Percentiles rank a stretch among this genome's conserved stretches.
These are phyloP conservation scores for Leersia perrieri DNA, from an alignment of 176 grass and related monocot species.

Conservation along the genomic window DNA sequence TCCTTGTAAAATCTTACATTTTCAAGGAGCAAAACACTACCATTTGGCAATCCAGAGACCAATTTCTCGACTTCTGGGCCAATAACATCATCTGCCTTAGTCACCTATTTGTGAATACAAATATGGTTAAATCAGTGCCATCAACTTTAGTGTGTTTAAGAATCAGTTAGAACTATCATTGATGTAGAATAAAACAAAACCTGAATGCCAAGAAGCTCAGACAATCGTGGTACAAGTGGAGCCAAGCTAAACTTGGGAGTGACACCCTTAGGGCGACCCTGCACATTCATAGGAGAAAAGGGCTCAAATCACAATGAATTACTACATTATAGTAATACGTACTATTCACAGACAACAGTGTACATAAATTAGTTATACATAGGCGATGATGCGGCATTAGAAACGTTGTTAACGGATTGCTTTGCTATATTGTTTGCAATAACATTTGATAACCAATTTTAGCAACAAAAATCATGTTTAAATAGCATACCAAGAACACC, in stretches of 20 bases:
- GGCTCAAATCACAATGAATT: not conserved
- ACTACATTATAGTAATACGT: too few species aligned
- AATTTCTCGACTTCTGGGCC: conserved; percentile 67
- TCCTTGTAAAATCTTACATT: conserved; percentile 86
- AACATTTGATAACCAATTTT: not conserved
- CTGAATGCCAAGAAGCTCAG: conserved; percentile 66
- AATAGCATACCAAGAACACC: not conserved
- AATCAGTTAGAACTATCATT: not conserved
- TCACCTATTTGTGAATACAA: conserved; percentile 38
- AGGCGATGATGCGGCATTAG: not conserved
- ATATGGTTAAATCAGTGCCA: not conserved
- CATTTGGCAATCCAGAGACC: conserved; percentile 44
- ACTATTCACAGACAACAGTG: not conserved
- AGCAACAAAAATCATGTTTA: not conserved
- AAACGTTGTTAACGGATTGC: not conserved
- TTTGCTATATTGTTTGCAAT: not conserved
- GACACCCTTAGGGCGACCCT: conserved; percentile 82
- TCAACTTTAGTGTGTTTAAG: not conserved
- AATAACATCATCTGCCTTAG: conserved; percentile 63
- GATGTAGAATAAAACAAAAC: conserved; percentile 31
- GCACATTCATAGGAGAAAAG: conserved; percentile 24
- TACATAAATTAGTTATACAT: not conserved
- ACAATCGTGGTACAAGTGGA: conserved; percentile 58
- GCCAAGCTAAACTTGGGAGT: conserved; percentile 68
- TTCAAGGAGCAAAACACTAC: conserved; percentile 65